These are phyloP conservation scores for Microbotryomycetes sp. DNA, from an alignment of 1,284 basidiomycete species.

Conservation along the genomic window DNA sequence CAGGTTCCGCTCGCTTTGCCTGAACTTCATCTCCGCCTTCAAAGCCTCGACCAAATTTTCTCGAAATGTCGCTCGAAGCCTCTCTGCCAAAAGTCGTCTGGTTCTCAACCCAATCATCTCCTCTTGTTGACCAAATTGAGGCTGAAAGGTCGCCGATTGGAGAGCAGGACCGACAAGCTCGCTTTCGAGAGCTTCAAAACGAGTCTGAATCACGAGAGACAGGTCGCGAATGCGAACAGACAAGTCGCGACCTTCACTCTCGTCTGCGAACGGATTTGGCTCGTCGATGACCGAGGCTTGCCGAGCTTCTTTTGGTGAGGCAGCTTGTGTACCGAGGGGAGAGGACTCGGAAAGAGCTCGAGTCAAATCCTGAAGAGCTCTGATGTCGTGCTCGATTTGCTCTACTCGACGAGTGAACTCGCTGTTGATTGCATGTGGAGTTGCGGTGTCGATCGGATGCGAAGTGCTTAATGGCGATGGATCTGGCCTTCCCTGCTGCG, in stretches of 20 bases:
- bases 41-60: not conserved
- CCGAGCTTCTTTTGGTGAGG: not conserved
- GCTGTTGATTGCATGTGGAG: too few species aligned
- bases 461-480: too few species aligned
- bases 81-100: not conserved
- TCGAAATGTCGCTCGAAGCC: not conserved
- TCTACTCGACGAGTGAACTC: not conserved
- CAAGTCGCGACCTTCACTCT: not conserved
- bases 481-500: too few species aligned
- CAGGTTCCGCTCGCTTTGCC: not conserved
- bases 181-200: not conserved
- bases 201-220: not conserved
- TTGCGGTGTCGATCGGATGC: too few species aligned
- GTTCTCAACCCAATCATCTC: too few species aligned
- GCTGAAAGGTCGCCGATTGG: not conserved
- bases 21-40: not conserved
- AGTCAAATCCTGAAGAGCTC: not conserved
- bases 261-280: not conserved
- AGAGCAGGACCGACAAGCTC: not conserved
- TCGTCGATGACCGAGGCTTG: too few species aligned
- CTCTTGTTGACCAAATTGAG: not conserved
- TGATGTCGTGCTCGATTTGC: not conserved
- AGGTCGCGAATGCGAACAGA: not conserved
- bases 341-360: not conserved
- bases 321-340: not conserved